A percentile compares a stretch with the other conserved stretches of the same genome.
Evolutionary conservation across 192 early-diverging fungal species (phyloP).

Genomic region (Lobosporangium transversale): DNA sequence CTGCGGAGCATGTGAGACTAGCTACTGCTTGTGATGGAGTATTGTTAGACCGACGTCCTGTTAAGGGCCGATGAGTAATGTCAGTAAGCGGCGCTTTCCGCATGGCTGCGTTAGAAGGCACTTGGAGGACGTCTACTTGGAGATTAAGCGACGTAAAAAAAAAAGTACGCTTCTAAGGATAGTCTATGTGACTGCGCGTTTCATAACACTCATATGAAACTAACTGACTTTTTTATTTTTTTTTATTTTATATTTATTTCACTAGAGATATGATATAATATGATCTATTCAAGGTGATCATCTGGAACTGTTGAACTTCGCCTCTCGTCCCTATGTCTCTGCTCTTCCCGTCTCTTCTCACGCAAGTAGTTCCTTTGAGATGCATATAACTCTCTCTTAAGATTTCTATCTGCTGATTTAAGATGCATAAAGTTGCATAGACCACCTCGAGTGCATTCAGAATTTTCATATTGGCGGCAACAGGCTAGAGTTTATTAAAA

Average conservation of each 20-base stretch:
- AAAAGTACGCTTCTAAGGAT: too few relatives aligned
- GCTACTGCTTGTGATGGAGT: background rate
- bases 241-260: too few relatives aligned
- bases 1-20: constrained; percentile 15
- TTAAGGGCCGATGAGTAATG: constrained; percentile 31
- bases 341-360: constrained; percentile 64
- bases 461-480: constrained; percentile 95
- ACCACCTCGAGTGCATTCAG: constrained; percentile 94
- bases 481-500: constrained; percentile 67
- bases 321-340: constrained; percentile 37
- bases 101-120: background rate
- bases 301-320: constrained; percentile 28
- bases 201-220: background rate
- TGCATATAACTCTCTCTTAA: constrained; percentile 85
- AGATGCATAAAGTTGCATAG: constrained; percentile 99
- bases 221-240: background rate
- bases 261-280: too few relatives aligned
- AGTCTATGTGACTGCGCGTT: background rate
- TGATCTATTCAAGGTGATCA: too few relatives aligned
- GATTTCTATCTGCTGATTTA: constrained; percentile 78
- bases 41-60: constrained; percentile 19
- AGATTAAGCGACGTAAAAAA: background rate
- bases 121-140: background rate
- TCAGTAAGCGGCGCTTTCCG: constrained; percentile 34
- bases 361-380: constrained; percentile 71